Conservation (phyloP, 2,329 filamentous ascomycete species). For the Cladosporium sphaerospermum region DNA sequence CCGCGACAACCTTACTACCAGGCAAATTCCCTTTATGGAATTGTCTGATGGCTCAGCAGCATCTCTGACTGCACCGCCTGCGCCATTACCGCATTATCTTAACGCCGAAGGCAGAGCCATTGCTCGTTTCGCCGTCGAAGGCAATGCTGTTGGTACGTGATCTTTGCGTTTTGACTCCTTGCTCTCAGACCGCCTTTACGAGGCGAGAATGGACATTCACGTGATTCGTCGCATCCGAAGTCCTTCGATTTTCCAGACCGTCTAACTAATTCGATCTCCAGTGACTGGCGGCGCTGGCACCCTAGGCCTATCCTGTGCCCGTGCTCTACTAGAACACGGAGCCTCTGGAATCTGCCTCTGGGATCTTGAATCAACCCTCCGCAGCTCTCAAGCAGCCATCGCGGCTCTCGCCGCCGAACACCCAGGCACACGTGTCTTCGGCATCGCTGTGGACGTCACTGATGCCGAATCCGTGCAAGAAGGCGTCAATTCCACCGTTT, state of each 20-base stretch:
- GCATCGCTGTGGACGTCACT: constrained; percentile 54
- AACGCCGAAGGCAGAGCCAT: constrained; percentile 38
- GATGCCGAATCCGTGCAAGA: constrained; percentile 42
- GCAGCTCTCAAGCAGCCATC: constrained; percentile 38
- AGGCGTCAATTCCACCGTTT: constrained; percentile 37
- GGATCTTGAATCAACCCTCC: constrained; percentile 46
- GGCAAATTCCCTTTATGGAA: constrained; percentile 44
- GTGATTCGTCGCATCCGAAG: background rate
- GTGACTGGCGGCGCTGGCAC: constrained; percentile 63
- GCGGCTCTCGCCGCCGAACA: constrained; percentile 48
- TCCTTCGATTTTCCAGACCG: background rate
- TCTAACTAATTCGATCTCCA: constrained; percentile 20
- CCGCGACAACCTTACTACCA: constrained; percentile 39
- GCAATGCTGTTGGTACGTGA: constrained; percentile 47
- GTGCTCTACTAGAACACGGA: constrained; percentile 64
- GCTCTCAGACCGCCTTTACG: background rate
- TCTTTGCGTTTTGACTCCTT: background rate
- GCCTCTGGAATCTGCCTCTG: constrained; percentile 53
- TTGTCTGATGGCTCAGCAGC: constrained; percentile 38
- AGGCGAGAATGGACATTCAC: background rate
- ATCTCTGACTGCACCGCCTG: constrained; percentile 41
- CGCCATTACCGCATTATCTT: constrained; percentile 38
- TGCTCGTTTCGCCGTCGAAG: constrained; percentile 46
- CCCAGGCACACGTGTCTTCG: constrained; percentile 46
- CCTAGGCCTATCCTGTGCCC: constrained; percentile 52